Base-by-base conservation (phyloP, 352 stramenopile species). In the Phytophthora idaei region DNA sequence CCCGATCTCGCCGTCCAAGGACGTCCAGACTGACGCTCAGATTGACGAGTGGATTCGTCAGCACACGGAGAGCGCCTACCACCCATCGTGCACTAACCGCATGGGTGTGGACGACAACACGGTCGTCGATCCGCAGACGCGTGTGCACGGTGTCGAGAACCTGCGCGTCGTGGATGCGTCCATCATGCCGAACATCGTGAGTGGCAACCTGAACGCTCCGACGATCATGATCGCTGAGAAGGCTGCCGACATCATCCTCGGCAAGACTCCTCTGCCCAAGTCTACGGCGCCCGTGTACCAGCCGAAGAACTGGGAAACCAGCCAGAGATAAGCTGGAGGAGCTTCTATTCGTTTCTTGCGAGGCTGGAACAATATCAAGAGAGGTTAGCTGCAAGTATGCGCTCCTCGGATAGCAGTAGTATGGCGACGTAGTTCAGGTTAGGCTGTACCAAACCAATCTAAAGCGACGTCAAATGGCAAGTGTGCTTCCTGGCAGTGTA, bases 231-330 rank as follows among this genome's bases (percentile, higher is more conserved):
- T 21, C 21, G 21, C 21, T 21, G 21, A 21, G 21, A 21, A 21
- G 21, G 21, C 89, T n/a, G 93, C 95, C 36, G 90, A 98, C 58
- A 94, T 98, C 61, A 97, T 98, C 46, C 72, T 94, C 39, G 85
- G 81, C 49, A 90, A 89, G 59, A 64, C 67, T 31, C 61, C 86
- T 44, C 76, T 95, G 48, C 78, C 81, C 7, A 90, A 90, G 68
- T 93, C 86, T 11, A 93, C 60, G 17, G 83, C 84, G 4, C 75
- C 85, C 1, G 86, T 95, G 37, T 95, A 95, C 61, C 61, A 85
- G 52, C 54, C 88, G 2, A 67, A 81, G 58, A 79, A 92, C 70
- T 95, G 88, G 84, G 75, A 92, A 47, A 84, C 83, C 11, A 77
- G 64, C 29, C 88, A 95, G 60, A 74, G 87, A 63, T 95, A 85